A percentile compares a stretch with the other conserved stretches of the same genome.
These are phyloP conservation scores for Vigna nakashimae DNA, from an alignment of 306 rosid genomes.

Conservation along the genomic window DNA sequence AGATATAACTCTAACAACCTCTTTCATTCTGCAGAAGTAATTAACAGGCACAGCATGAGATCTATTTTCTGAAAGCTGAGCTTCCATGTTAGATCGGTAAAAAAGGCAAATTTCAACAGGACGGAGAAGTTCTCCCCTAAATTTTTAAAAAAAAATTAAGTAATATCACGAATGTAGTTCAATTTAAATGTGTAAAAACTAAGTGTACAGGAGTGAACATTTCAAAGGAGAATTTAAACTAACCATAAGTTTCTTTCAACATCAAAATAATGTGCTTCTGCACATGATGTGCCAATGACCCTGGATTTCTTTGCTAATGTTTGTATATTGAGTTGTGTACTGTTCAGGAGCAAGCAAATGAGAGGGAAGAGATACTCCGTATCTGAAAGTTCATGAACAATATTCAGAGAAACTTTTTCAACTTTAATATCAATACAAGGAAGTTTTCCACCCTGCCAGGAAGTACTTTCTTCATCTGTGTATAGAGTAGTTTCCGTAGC, in stretches of 20 bases:
- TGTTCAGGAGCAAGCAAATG: conserved; percentile 59
- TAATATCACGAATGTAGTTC: conserved; percentile 24
- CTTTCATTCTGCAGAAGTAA: conserved; percentile 71
- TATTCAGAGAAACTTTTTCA: conserved; percentile 66
- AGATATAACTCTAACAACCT: conserved; percentile 63
- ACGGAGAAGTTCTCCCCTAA: conserved; percentile 77
- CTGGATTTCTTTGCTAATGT: conserved; percentile 66
- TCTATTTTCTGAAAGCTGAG: conserved; percentile 54
- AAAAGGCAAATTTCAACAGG: conserved; percentile 74
- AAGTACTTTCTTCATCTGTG: conserved; percentile 48
- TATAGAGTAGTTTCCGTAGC: conserved; percentile 49
- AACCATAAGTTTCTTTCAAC: conserved; percentile 71
- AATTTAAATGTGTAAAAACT: conserved; percentile 33
- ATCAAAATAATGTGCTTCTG: conserved; percentile 70
- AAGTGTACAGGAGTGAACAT: conserved; percentile 3
- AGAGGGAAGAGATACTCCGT: conserved; percentile 74
- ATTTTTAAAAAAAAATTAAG: conserved; percentile 39
- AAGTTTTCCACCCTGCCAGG: conserved; percentile 52
- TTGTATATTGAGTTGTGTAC: conserved; percentile 68
- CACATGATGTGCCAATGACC: conserved; percentile 72
- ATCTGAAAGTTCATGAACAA: conserved; percentile 77
- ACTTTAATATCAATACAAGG: conserved; percentile 66
- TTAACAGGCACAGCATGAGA: conserved; percentile 71
- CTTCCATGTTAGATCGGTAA: conserved; percentile 64
- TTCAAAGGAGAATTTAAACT: conserved; percentile 47